Evolutionary conservation across 495 filamentous ascomycete species (phyloP).

Genomic region (Clohesyomyces aquaticus): DNA sequence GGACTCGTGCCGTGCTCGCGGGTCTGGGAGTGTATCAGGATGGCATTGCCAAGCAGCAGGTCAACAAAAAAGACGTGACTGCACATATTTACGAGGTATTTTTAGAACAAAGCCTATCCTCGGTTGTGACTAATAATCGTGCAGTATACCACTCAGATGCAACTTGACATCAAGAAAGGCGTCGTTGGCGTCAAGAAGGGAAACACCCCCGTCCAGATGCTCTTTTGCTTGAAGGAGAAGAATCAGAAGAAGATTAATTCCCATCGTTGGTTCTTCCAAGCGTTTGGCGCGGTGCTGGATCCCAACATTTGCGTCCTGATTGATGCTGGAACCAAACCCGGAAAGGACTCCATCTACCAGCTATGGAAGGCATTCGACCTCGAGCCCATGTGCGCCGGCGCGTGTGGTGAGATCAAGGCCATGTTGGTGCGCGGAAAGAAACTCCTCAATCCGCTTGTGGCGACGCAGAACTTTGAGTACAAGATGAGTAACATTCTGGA

Average conservation of each 20-base stretch:
- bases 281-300: slow-evolving; percentile 88
- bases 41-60: slow-evolving; percentile 97
- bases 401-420: slow-evolving; percentile 98
- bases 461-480: slow-evolving; percentile 99
- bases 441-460: slow-evolving; percentile 89
- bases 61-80: slow-evolving; percentile 95
- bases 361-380: slow-evolving; percentile 99
- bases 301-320: slow-evolving; percentile 97
- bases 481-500: slow-evolving; percentile 99
- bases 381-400: slow-evolving; percentile 94
- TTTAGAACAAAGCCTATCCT: not conserved
- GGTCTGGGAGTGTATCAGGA: slow-evolving; percentile 97
- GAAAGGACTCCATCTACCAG: slow-evolving; percentile 90
- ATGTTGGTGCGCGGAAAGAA: slow-evolving; percentile 90
- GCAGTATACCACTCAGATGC: slow-evolving; percentile 88
- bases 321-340: slow-evolving; percentile 94
- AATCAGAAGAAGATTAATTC: slow-evolving; percentile 99
- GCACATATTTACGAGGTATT: slow-evolving; percentile 90
- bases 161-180: slow-evolving; percentile 82
- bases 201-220: slow-evolving; percentile 87
- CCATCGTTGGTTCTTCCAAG: slow-evolving; percentile 98
- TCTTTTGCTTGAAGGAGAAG: slow-evolving; percentile 99
- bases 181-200: slow-evolving; percentile 77
- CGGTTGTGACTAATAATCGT: slow-evolving; percentile 3
- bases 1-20: slow-evolving; percentile 86